Evolutionary conservation across 371 early-diverging fungal species (phyloP).

Genomic region (Circinella minor): DNA sequence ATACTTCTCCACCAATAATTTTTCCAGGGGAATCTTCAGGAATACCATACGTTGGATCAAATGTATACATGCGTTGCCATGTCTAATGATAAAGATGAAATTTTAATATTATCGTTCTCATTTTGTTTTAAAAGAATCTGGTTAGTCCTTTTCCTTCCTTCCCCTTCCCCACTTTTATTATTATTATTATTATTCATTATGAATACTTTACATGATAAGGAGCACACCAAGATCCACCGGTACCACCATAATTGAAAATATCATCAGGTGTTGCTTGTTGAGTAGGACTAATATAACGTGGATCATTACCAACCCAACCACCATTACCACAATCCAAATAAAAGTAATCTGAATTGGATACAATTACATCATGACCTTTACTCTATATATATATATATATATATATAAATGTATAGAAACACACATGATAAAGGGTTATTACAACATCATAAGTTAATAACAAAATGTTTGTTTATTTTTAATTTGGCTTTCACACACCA

Average conservation of each 20-base stretch:
- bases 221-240: conserved; percentile 78
- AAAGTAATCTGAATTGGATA: conserved; percentile 64
- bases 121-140: no score
- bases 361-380: conserved; percentile 60
- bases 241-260: conserved; percentile 46
- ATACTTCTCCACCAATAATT: conserved; percentile 56
- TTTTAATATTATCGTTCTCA: no score
- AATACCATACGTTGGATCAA: conserved; percentile 65
- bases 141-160: no score
- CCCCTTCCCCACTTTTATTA: background rate
- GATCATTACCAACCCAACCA: conserved; percentile 53
- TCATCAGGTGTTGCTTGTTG: conserved; percentile 38
- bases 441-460: background rate
- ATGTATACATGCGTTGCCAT: conserved; percentile 82
- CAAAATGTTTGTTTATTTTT: background rate
- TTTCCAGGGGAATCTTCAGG: conserved; percentile 49
- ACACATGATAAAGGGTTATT: no score
- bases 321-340: conserved; percentile 78
- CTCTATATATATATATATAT: conserved; percentile 6
- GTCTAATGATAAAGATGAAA: no score
- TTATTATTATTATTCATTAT: background rate
- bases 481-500: background rate
- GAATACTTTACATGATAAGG: conserved; percentile 35
- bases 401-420: background rate
- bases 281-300: conserved; percentile 42